phyloP scores from a whole-genome alignment of 2,329 filamentous ascomycete species.

The Aspergillus sp. region DNA sequence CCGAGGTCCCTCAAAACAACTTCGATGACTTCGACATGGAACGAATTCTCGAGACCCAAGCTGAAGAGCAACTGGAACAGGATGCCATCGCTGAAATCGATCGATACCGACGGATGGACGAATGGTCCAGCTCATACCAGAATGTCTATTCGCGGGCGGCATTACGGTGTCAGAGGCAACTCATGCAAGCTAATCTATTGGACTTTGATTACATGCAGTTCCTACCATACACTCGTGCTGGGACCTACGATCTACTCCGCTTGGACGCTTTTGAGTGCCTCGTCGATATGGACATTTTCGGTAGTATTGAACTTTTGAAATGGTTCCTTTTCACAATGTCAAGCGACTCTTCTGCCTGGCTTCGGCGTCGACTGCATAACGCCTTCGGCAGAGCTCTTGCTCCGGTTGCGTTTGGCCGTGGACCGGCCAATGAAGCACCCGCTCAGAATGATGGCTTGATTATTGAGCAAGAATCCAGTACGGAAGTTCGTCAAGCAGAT shows the following conservation, averaged over 20 bases:
- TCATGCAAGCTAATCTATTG: constrained; percentile 49
- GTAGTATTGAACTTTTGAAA: constrained; percentile 45
- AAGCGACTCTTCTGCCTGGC: constrained; percentile 52
- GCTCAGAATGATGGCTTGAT: constrained; percentile 42
- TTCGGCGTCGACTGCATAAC: constrained; percentile 47
- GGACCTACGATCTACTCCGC: constrained; percentile 55
- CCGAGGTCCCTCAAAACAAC: constrained; percentile 34
- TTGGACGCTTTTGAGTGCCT: constrained; percentile 54
- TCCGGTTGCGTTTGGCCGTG: constrained; percentile 52
- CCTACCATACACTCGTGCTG: constrained; percentile 53
- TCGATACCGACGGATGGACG: constrained; percentile 57
- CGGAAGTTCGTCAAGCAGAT: constrained; percentile 47
- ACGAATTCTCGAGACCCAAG: constrained; percentile 43
- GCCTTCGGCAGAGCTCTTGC: constrained; percentile 52
- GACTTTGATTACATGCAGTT: constrained; percentile 51
- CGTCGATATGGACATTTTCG: constrained; percentile 49
- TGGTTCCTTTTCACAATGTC: constrained; percentile 53
- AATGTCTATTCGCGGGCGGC: constrained; percentile 58
- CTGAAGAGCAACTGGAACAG: constrained; percentile 50
- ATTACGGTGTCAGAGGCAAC: constrained; percentile 51
- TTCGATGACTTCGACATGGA: constrained; percentile 41
- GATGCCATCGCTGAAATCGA: constrained; percentile 57
- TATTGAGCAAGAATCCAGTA: constrained; percentile 50
- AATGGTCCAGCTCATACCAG: constrained; percentile 60
- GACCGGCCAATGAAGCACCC: constrained; percentile 25